Base-by-base conservation (phyloP, 2,329 filamentous ascomycete species). In the Fusarium algeriense region DNA sequence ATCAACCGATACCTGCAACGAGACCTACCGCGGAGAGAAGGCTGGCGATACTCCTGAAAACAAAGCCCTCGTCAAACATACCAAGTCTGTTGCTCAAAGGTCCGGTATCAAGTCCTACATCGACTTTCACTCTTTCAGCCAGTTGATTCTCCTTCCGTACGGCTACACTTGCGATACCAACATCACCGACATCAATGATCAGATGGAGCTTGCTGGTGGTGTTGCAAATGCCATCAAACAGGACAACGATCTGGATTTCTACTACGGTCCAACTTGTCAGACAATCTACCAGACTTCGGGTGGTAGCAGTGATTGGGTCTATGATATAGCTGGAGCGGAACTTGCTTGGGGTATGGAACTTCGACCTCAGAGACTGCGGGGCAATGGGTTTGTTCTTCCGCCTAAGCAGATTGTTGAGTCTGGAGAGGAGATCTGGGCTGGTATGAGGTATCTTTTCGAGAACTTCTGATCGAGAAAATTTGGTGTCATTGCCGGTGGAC, bases 41-140 rank as follows among this genome's bases (percentile, higher is more conserved):
- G 78, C 81, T 0, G 83, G 83, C 19, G 84, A 87, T 60, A 82
- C 68, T 2, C 84, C 86, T 8, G 88, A 90, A 79, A 88, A 82
- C 70, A 80, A 81, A 64, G 84, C 80, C 0, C 80, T 91, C 12
- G 82, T 78, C 8, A 73, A 71, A 41, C 70, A 77, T 52, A 71
- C 72, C 23, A 76, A 79, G 60, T 79, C 80, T 63, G 66, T 74
- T 12, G 60, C 71, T 6, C 83, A 86, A 66, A 60, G 23, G 32
- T 65, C 60, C 1, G 87, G 88, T 2, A 80, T 91, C 43, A 86
- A 88, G 73, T 82, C 90, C 5, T 92, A 87, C 79, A 87, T 92
- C 69, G 90, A 92, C 79, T 88, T 87, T 76, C 90, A 92, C 80
- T 85, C 88, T 0, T 92, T 90, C 79, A 86, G 85, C 14, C 89